Percentiles rank a stretch among this genome's conserved stretches.
These are phyloP conservation scores for Glonium stellatum DNA, from an alignment of 495 filamentous ascomycete genomes.

Conservation along the genomic window DNA sequence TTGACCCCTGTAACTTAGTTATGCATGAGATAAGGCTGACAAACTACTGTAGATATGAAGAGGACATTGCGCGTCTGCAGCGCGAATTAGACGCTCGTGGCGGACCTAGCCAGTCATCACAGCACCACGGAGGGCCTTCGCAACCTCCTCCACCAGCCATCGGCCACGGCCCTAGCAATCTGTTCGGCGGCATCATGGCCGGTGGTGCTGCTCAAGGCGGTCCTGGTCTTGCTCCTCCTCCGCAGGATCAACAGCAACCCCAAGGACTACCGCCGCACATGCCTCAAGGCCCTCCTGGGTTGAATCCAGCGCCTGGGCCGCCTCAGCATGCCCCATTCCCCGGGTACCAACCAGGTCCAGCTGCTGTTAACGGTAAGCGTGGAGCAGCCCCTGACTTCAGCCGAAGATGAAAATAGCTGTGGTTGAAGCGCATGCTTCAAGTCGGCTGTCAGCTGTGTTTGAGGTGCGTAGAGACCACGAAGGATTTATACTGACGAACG, in stretches of 20 bases:
- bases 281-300: constrained; percentile 35
- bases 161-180: constrained; percentile 82
- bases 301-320: constrained; percentile 35
- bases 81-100: constrained; percentile 86
- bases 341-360: constrained; percentile 44
- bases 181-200: constrained; percentile 94
- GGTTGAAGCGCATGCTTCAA: too few species aligned
- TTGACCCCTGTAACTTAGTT: too few species aligned
- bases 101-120: constrained; percentile 57
- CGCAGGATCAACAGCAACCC: constrained; percentile 57
- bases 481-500: not conserved
- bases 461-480: too few species aligned
- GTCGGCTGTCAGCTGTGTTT: not conserved
- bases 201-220: constrained; percentile 77
- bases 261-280: constrained; percentile 33
- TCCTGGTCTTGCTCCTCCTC: constrained; percentile 79
- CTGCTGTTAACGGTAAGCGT: constrained; percentile 20
- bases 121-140: constrained; percentile 66
- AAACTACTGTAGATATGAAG: constrained; percentile 67
- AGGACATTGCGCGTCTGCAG: constrained; percentile 75
- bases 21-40: not conserved
- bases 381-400: too few species aligned
- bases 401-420: too few species aligned
- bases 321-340: constrained; percentile 34
- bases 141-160: constrained; percentile 79